Base-by-base conservation (phyloP, 305 asterid species). In the Solanum hybrid region DNA sequence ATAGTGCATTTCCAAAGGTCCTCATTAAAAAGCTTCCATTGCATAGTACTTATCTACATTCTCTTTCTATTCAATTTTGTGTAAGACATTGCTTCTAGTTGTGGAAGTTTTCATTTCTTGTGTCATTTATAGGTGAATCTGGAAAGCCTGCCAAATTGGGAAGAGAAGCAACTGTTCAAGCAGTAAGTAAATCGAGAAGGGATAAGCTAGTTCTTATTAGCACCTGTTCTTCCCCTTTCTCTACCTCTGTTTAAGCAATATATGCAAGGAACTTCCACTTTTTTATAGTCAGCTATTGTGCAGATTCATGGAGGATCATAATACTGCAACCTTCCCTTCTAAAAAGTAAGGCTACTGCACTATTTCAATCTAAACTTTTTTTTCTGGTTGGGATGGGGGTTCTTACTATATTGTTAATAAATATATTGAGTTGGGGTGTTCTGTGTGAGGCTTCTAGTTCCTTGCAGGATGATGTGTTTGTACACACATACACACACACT, bases 291-390 rank as follows among this genome's bases (percentile, higher is more conserved):
- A 31, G 57, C 61, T 92, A 28, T 92, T 36, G 11, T 90, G 92
- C 98, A 97, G 99, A 90, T 97, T 97, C 95, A 96, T 96, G 99
- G 99, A 97, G 94, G 99, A 97, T 92, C 99, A 97, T 94, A 97
- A 97, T 88, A 97, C 99, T 12, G 99, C 97, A 91, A 97, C 99
- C 64, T 97, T 97, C 91, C 98, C 99, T 87, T 96, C 98, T 37
- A 97, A 95, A 93, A 97, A 95, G 98, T 97, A 91, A 95, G 98
- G 89, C 64, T 85, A 57, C 91, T 92, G 83, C 89, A 87, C 83
- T 78, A 24, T 91, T 74, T 86, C 69, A 73, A 69, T 71, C 73
- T 35, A 13, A 10, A 24, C 5, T 57, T 64, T 14, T 89, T 28
- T 84, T 89, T 36, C 22, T n/a, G 16, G 28, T 28, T 11, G 39